Base-by-base conservation (phyloP, 768 basidiomycete species). In the Suillus paluster region DNA sequence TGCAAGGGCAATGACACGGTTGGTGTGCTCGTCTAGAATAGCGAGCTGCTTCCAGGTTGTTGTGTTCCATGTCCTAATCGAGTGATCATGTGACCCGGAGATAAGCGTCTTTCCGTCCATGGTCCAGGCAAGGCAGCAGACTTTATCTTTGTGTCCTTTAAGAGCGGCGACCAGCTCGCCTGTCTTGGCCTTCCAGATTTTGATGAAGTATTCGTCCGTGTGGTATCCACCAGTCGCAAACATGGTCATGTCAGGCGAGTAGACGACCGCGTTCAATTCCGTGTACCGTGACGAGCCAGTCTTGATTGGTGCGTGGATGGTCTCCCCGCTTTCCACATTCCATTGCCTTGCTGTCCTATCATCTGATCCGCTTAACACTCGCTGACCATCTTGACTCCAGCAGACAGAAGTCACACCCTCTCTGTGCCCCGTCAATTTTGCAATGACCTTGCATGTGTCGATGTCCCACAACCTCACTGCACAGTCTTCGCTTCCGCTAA, bases 1-100 rank as follows among this genome's bases (percentile, higher is more conserved):
- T 1, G 67, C 66, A 27, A 73, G 42, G 36, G 62, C 15, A 17
- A 45, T 38, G 58, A 59, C 6, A 74, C 62, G 3, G 45, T 34
- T 46, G 36, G 39, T 41, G 39, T 41, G 39, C 17, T 0, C 15
- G 6, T 17, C 39, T 5, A 41, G 5, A 41, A 17, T 15, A 6
- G 39, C 39, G 6, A 6, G 15, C 17, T 41, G 39, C 39, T 17
- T 6, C 39, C 39, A 41, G 4, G 6, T 6, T 6, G 5, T 41
- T 17, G 39, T 17, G 17, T 41, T 12, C 39, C 39, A 41, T 12
- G 21, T 45, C 45, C 21, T 23, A 38, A 59, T 27, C 7, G 33
- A 25, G 7, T 0, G 0, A 48, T 34, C 45, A 5, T 15, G 5
- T 34, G 45, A 38, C 38, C 12, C 45, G 1, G 58, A 58, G 12